A percentile compares a stretch with the other conserved stretches of the same genome.
Evolutionary conservation across 2,329 filamentous ascomycete species (phyloP).

Genomic region (Metarhizium album): DNA sequence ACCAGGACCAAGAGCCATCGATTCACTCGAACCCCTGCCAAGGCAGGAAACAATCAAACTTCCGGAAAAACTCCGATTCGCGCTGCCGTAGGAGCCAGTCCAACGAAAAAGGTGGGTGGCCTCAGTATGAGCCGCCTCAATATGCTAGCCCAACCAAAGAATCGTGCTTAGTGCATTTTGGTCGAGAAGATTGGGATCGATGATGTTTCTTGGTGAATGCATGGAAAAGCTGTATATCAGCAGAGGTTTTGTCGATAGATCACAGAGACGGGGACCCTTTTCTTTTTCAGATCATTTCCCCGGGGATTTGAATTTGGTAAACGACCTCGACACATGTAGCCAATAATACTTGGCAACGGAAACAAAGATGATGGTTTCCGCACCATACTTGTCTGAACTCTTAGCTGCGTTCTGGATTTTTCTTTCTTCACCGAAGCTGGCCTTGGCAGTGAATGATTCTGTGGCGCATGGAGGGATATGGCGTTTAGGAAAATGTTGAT

Average conservation of each 20-base stretch:
- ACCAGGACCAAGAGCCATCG: conserved; percentile 27
- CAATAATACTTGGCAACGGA: neutral
- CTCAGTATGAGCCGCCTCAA: conserved; percentile 50
- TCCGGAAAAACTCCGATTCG: conserved; percentile 10
- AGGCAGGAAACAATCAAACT: conserved; percentile 11
- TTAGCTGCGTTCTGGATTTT: neutral
- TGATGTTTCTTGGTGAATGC: neutral
- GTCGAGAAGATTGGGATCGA: neutral
- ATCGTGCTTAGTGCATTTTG: conserved; percentile 29
- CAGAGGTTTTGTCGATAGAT: neutral
- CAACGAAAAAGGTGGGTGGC: conserved; percentile 40
- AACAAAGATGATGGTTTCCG: neutral
- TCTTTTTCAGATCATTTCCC: neutral
- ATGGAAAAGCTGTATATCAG: neutral
- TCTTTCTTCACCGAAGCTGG: neutral
- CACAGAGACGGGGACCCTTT: neutral
- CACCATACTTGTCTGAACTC: neutral
- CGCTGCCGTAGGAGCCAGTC: conserved; percentile 24
- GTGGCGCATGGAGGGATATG: conserved; percentile 5
- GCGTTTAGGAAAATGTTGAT: neutral
- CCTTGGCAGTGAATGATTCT: conserved; percentile 8
- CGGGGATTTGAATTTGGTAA: neutral
- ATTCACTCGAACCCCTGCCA: conserved; percentile 15
- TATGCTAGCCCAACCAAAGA: conserved; percentile 51
- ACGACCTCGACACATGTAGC: conserved; percentile 4